phyloP scores from a whole-genome alignment of 192 early-diverging fungal species.

The Coemansia sp. region DNA sequence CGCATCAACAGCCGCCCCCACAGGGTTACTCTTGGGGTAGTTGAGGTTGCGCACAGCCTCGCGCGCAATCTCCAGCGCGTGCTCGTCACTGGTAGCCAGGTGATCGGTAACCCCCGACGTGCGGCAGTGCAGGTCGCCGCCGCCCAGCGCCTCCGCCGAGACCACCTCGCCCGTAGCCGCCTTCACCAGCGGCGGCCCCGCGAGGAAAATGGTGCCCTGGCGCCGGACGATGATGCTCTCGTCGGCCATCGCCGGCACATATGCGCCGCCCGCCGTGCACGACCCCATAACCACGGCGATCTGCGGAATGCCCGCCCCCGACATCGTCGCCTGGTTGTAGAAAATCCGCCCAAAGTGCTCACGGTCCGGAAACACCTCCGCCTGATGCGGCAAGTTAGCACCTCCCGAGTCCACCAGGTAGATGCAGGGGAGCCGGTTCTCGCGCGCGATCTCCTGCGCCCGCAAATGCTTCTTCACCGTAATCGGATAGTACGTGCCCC shows the following conservation, averaged over 20 bases:
- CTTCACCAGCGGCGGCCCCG: conserved; percentile 92
- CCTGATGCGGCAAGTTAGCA: conserved; percentile 90
- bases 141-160: conserved; percentile 90
- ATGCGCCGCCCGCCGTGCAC: conserved; percentile 96
- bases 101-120: conserved; percentile 97
- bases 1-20: conserved; percentile 54
- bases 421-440: conserved; percentile 93
- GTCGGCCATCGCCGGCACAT: conserved; percentile 98
- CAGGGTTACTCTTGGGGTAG: conserved; percentile 49
- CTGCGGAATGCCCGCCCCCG: conserved; percentile 83
- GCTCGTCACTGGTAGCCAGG: conserved; percentile 81
- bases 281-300: conserved; percentile 97
- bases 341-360: conserved; percentile 95
- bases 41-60: conserved; percentile 88
- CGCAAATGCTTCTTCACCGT: conserved; percentile 97
- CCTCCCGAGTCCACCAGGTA: conserved; percentile 96
- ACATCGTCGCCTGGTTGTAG: conserved; percentile 88
- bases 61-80: conserved; percentile 82
- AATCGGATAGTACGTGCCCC: conserved; percentile 95
- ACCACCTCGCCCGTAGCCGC: conserved; percentile 96
- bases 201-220: conserved; percentile 97
- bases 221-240: conserved; percentile 94
- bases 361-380: conserved; percentile 95
- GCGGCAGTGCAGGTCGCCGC: conserved; percentile 91
- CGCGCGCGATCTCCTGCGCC: conserved; percentile 93